Evolutionary conservation across 176 grass and related monocot species (phyloP).

Genomic region (Phoenix dactylifera): DNA sequence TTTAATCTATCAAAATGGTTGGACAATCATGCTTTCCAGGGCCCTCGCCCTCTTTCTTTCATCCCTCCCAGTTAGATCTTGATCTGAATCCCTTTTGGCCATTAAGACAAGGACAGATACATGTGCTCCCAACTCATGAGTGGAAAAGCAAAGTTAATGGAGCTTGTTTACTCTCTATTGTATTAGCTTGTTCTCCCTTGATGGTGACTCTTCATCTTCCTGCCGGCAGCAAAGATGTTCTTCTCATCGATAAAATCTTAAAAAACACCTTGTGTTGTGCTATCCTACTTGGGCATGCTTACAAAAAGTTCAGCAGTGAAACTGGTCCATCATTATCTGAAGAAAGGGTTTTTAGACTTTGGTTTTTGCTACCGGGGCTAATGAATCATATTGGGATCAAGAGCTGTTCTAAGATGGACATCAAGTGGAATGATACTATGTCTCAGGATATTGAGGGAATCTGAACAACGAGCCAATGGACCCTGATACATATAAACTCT

Average conservation of each 20-base stretch:
- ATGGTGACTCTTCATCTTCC: slow-evolving; percentile 7
- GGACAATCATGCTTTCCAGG: too few relatives aligned
- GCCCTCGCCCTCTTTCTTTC: background rate
- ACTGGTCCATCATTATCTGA: background rate
- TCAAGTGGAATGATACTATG: too few relatives aligned
- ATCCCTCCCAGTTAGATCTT: background rate
- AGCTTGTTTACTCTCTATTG: background rate
- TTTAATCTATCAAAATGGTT: too few relatives aligned
- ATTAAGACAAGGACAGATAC: background rate
- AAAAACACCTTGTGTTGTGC: background rate
- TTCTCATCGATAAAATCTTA: background rate
- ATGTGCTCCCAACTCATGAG: background rate
- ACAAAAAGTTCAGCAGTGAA: background rate
- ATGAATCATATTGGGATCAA: background rate
- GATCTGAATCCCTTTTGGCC: background rate
- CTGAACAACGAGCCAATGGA: too few relatives aligned
- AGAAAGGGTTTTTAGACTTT: background rate
- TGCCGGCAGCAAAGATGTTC: background rate
- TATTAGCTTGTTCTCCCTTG: background rate
- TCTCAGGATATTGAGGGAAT: too few relatives aligned
- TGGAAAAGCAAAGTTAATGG: background rate
- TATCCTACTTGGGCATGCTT: background rate
- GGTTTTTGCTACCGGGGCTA: background rate
- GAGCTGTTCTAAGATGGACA: too few relatives aligned
- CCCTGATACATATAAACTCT: too few relatives aligned